Percentiles rank a stretch among this genome's conserved stretches.
phyloP scores from a whole-genome alignment of 192 early-diverging fungal species.

The Kappamyces sp. region DNA sequence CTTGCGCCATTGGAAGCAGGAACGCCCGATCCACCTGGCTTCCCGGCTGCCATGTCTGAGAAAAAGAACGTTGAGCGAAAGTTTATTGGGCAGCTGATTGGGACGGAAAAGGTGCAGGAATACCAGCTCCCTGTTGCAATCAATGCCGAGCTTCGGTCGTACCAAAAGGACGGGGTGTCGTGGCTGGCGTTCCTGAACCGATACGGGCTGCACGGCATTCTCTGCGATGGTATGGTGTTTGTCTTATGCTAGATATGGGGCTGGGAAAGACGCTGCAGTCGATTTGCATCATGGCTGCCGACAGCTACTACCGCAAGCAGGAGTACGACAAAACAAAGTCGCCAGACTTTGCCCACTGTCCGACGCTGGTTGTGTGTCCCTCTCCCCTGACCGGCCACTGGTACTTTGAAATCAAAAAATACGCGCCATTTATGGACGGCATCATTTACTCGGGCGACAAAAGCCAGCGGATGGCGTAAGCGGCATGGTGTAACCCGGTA shows the following conservation, averaged over 20 bases:
- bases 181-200: slow-evolving; percentile 97
- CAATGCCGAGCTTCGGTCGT: slow-evolving; percentile 87
- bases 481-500: slow-evolving; percentile 4
- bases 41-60: slow-evolving; percentile 69
- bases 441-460: slow-evolving; percentile 83
- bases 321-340: slow-evolving; percentile 46
- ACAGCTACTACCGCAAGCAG: slow-evolving; percentile 68
- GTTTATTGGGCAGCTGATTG: slow-evolving; percentile 92
- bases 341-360: slow-evolving; percentile 63
- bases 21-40: slow-evolving; percentile 86
- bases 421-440: slow-evolving; percentile 68
- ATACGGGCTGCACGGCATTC: slow-evolving; percentile 93
- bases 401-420: slow-evolving; percentile 87
- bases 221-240: slow-evolving; percentile 76
- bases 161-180: slow-evolving; percentile 98
- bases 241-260: slow-evolving; percentile 75
- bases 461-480: slow-evolving; percentile 61
- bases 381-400: slow-evolving; percentile 94
- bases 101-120: slow-evolving; percentile 78
- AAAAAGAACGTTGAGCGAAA: slow-evolving; percentile 83
- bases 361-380: slow-evolving; percentile 92
- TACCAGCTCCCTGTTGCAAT: slow-evolving; percentile 83
- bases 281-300: slow-evolving; percentile 88
- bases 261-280: slow-evolving; percentile 96
- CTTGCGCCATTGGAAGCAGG: slow-evolving; percentile 93